A percentile compares a stretch with the other conserved stretches of the same genome.
Conservation (phyloP, 2,329 filamentous ascomycete species). For the Monosporascus sp. region DNA sequence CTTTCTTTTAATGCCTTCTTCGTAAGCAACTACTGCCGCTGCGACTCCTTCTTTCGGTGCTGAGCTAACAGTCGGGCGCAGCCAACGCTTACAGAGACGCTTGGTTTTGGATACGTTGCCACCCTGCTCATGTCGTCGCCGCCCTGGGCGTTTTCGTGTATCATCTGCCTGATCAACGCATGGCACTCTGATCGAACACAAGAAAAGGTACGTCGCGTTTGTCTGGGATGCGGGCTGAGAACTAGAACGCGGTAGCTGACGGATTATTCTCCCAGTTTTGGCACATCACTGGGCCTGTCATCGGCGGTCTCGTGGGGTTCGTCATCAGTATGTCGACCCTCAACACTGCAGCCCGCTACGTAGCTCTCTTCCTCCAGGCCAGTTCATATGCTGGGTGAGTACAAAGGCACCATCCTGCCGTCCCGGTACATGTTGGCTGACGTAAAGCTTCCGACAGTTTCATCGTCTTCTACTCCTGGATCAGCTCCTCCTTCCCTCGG, state of each 20-base stretch:
- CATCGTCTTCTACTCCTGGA: conserved; percentile 55
- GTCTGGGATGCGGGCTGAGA: background rate
- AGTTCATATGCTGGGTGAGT: conserved; percentile 45
- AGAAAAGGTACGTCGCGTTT: conserved; percentile 37
- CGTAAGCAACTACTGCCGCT: conserved; percentile 21
- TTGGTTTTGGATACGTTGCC: conserved; percentile 46
- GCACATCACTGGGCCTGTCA: conserved; percentile 50
- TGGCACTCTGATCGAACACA: conserved; percentile 51
- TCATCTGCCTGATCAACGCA: conserved; percentile 49
- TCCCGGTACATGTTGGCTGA: background rate
- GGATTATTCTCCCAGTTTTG: conserved; percentile 37
- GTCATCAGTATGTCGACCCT: conserved; percentile 54
- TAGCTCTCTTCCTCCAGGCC: conserved; percentile 55
- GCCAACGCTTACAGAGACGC: conserved; percentile 46
- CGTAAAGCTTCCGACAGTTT: conserved; percentile 22
- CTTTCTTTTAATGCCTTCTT: conserved; percentile 56
- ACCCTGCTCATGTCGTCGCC: conserved; percentile 52
- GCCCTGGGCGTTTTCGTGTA: conserved; percentile 53
- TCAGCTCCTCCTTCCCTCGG: conserved; percentile 50
- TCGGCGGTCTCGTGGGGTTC: conserved; percentile 50
- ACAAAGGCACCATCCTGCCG: background rate
- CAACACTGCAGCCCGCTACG: conserved; percentile 51
- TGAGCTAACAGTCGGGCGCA: conserved; percentile 14
- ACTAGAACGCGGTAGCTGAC: background rate
- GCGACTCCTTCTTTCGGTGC: too few species aligned